Conservation (phyloP, 2,329 filamentous ascomycete species). For the Colletotrichum noveboracense region DNA sequence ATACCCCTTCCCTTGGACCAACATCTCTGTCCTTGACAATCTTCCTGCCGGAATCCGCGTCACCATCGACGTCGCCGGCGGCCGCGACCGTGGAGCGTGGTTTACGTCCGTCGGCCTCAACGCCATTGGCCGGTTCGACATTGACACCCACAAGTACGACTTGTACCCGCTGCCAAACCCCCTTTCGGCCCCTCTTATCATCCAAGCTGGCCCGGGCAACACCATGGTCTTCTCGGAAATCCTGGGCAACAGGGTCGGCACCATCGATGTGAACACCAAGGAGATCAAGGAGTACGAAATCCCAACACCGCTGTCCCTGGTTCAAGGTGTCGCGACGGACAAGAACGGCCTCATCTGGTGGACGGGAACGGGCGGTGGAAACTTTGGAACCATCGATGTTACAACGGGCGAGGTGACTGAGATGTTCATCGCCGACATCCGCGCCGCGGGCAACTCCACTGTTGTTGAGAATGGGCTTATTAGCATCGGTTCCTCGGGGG, state of each 20-base stretch:
- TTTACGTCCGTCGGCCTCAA: not conserved
- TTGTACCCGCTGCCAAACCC: not conserved
- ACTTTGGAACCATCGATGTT: not conserved
- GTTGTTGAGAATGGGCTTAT: not conserved
- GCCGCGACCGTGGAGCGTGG: not conserved
- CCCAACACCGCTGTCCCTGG: not conserved
- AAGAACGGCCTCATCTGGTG: not conserved
- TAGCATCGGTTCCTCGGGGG: not conserved
- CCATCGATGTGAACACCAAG: not conserved
- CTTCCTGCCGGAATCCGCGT: not conserved
- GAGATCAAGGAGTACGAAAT: not conserved
- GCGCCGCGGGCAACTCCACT: not conserved
- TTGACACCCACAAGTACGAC: not conserved
- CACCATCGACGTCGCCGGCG: not conserved
- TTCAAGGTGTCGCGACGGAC: not conserved
- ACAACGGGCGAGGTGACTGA: not conserved
- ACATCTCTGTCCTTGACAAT: not conserved
- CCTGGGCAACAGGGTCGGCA: not conserved
- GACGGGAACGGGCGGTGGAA: not conserved
- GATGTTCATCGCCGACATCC: not conserved
- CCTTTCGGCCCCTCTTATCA: not conserved
- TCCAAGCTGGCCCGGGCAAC: not conserved
- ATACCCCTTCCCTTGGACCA: not conserved
- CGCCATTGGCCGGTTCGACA: not conserved
- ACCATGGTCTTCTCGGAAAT: not conserved